Percentiles rank a stretch among this genome's conserved stretches.
Conservation (phyloP, 179 eudicot species). For the Vitellaria paradoxa region DNA sequence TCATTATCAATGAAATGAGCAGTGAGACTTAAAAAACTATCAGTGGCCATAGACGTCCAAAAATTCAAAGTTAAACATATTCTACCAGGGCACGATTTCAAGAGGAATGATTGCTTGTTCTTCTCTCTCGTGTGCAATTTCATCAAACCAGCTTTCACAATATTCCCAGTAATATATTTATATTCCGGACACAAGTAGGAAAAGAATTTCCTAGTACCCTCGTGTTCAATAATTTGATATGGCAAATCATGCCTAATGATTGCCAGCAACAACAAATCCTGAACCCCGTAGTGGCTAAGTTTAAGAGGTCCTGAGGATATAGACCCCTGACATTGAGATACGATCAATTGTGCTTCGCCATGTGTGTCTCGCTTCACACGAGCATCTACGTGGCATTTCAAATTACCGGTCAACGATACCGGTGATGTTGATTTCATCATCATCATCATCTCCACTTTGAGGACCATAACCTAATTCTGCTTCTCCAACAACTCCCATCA, state of each 20-base stretch:
- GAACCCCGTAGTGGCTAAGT: neutral
- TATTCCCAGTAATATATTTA: neutral
- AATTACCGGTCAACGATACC: neutral
- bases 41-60: constrained; percentile 12
- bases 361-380: neutral
- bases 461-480: no score
- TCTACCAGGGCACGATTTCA: neutral
- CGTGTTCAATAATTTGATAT: neutral
- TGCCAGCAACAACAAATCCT: neutral
- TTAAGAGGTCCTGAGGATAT: no score
- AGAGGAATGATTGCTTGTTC: neutral
- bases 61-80: constrained; percentile 17
- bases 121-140: neutral
- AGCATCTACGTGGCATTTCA: neutral
- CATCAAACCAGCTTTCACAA: neutral
- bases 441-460: no score
- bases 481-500: no score
- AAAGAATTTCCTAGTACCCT: neutral
- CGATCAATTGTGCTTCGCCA: neutral
- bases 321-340: neutral
- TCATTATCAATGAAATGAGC: constrained; percentile 14
- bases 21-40: constrained; percentile 16
- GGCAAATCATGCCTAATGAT: constrained; percentile 1
- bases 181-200: neutral
- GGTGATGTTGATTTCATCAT: no score